Percentiles rank a stretch among this genome's conserved stretches.
Conservation (phyloP, 1,284 basidiomycete species). For the Coniophora puteana region DNA sequence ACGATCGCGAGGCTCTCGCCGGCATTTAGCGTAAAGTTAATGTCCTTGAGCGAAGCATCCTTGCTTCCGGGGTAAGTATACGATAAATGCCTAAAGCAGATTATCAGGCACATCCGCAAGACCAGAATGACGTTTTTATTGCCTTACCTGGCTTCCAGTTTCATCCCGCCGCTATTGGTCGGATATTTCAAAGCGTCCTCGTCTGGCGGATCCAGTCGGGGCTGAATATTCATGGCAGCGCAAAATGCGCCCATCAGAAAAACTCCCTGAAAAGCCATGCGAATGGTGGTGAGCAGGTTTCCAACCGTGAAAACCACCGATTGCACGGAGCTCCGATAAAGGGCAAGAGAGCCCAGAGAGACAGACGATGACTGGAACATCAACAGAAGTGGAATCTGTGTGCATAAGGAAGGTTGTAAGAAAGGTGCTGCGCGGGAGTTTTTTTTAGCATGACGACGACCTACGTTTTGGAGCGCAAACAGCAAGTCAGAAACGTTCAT, state of each 20-base stretch:
- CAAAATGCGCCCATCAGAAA: constrained; percentile 82
- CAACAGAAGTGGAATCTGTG: constrained; percentile 66
- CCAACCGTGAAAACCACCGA: constrained; percentile 61
- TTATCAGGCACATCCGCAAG: constrained; percentile 12
- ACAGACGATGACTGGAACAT: constrained; percentile 68
- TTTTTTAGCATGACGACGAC: constrained; percentile 19
- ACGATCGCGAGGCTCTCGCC: constrained; percentile 82
- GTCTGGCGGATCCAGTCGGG: constrained; percentile 56
- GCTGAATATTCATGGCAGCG: constrained; percentile 66
- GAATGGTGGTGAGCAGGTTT: constrained; percentile 54
- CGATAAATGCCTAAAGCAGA: constrained; percentile 50
- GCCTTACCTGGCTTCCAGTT: constrained; percentile 67
- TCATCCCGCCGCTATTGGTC: constrained; percentile 51
- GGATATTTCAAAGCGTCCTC: constrained; percentile 47
- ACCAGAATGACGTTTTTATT: constrained; percentile 17
- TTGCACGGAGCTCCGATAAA: constrained; percentile 76
- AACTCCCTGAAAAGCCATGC: constrained; percentile 73
- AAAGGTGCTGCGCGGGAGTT: no score
- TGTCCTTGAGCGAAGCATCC: constrained; percentile 60
- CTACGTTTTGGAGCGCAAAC: constrained; percentile 63
- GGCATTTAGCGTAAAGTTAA: constrained; percentile 64
- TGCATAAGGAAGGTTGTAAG: constrained; percentile 9
- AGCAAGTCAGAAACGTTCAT: constrained; percentile 61
- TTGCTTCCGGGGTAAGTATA: constrained; percentile 74
- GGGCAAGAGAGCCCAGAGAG: constrained; percentile 70